These are phyloP conservation scores for Colletotrichum sp. DNA, from an alignment of 2,329 filamentous ascomycete species.

Conservation along the genomic window DNA sequence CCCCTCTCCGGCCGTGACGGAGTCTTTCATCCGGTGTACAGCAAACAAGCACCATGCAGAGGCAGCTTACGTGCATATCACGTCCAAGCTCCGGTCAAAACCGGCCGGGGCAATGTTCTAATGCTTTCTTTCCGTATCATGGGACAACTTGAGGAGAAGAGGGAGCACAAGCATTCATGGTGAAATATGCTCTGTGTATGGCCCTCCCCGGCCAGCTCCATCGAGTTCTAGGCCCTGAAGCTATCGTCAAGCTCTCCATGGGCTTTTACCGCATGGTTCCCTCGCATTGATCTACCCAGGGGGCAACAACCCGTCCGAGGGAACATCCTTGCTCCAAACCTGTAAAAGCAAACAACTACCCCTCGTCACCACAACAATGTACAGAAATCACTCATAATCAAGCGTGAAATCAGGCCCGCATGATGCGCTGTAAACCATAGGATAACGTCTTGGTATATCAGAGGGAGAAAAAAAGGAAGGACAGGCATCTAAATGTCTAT, in stretches of 20 bases:
- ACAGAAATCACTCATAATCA: neutral
- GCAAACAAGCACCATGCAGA: neutral
- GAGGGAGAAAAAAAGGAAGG: neutral
- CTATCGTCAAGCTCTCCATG: neutral
- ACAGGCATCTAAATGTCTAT: constrained; percentile 14
- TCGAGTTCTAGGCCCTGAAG: neutral
- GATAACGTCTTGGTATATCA: neutral
- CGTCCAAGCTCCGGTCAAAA: neutral
- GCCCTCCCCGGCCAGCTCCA: neutral
- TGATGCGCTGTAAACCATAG: neutral
- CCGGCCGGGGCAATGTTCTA: neutral
- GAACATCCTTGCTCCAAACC: neutral
- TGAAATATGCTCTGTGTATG: accelerated
- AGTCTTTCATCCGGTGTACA: neutral
- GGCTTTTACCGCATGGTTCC: neutral
- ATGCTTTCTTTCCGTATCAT: neutral
- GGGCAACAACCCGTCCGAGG: neutral
- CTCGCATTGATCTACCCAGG: constrained; percentile 10
- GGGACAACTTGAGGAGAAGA: neutral
- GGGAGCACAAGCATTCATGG: neutral
- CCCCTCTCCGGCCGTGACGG: neutral
- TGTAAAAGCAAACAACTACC: neutral
- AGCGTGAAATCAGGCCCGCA: neutral
- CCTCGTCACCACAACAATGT: neutral
- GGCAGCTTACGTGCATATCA: neutral